A percentile compares a stretch with the other conserved stretches of the same genome.
These are phyloP conservation scores for Vitis hybrid DNA, from an alignment of 177 flowering plant species.

Conservation along the genomic window DNA sequence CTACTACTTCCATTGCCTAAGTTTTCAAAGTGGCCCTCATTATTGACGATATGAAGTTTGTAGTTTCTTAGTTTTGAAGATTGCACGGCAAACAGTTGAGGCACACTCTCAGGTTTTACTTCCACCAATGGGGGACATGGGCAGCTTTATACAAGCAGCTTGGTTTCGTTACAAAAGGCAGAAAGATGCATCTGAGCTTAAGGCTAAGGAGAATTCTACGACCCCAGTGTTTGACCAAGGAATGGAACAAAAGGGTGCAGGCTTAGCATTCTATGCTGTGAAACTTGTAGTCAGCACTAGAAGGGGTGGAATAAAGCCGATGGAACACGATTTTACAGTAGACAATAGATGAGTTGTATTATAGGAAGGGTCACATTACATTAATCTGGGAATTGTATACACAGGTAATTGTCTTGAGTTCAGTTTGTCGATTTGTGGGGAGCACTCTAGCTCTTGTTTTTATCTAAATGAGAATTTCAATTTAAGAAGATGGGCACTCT, in stretches of 20 bases:
- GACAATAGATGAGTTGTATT: conserved; percentile 27
- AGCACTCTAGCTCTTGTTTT: too few relatives aligned
- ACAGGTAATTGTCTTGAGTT: too few relatives aligned
- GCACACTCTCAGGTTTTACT: conserved; percentile 43
- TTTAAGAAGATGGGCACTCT: too few relatives aligned
- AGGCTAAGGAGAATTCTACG: conserved; percentile 15
- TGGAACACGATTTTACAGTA: conserved; percentile 65
- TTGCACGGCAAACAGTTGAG: conserved; percentile 37
- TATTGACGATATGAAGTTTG: conserved; percentile 47
- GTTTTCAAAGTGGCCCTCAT: conserved; percentile 16
- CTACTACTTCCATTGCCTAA: too few relatives aligned
- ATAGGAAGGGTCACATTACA: too few relatives aligned
- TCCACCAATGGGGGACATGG: conserved; percentile 58
- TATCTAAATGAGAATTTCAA: too few relatives aligned
- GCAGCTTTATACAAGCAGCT: conserved; percentile 55
- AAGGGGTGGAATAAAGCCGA: conserved; percentile 47
- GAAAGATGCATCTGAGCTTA: conserved; percentile 24
- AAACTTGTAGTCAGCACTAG: conserved; percentile 32
- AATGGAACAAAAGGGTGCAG: conserved; percentile 8
- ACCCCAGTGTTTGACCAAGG: conserved; percentile 1
- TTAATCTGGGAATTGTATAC: too few relatives aligned
- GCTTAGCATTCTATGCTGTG: conserved; percentile 29
- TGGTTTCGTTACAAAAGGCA: conserved; percentile 37
- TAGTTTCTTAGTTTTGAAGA: conserved; percentile 42
- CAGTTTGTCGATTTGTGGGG: too few relatives aligned